A percentile compares a stretch with the other conserved stretches of the same genome.
phyloP scores from a whole-genome alignment of 768 basidiomycete genomes.

The Psilocybe tampanensis region DNA sequence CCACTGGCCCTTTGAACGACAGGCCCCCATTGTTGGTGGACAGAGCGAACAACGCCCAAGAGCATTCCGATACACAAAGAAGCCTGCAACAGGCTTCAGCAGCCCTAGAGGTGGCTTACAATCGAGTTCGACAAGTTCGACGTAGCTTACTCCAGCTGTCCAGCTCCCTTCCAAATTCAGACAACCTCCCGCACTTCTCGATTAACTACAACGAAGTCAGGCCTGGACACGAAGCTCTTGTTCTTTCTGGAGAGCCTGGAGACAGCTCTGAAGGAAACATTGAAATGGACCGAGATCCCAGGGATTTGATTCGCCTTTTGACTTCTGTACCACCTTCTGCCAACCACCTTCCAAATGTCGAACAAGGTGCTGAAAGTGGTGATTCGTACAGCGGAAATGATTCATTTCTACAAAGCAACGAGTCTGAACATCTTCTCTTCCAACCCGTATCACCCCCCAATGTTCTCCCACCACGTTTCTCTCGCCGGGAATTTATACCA shows the following conservation, averaged over 20 bases:
- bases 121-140: slow-evolving; percentile 56
- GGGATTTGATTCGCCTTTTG: neutral
- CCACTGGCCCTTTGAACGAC: neutral
- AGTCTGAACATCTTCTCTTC: neutral
- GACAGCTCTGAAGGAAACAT: neutral
- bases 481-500: slow-evolving; percentile 8
- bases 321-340: neutral
- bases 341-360: neutral
- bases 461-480: slow-evolving; percentile 16
- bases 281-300: slow-evolving; percentile 7
- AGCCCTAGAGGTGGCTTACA: slow-evolving; percentile 57
- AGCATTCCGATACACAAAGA: slow-evolving; percentile 18
- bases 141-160: slow-evolving; percentile 49
- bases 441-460: slow-evolving; percentile 1
- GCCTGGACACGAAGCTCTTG: slow-evolving; percentile 41
- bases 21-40: neutral
- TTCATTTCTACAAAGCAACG: neutral
- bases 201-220: slow-evolving; percentile 31
- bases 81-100: slow-evolving; percentile 50
- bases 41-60: slow-evolving; percentile 1
- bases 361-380: neutral
- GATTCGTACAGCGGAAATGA: neutral
- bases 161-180: slow-evolving; percentile 30
- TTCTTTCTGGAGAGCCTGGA: slow-evolving; percentile 27
- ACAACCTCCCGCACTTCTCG: slow-evolving; percentile 12